Conservation (phyloP, 352 stramenopile species). For the Pythium monospermum region DNA sequence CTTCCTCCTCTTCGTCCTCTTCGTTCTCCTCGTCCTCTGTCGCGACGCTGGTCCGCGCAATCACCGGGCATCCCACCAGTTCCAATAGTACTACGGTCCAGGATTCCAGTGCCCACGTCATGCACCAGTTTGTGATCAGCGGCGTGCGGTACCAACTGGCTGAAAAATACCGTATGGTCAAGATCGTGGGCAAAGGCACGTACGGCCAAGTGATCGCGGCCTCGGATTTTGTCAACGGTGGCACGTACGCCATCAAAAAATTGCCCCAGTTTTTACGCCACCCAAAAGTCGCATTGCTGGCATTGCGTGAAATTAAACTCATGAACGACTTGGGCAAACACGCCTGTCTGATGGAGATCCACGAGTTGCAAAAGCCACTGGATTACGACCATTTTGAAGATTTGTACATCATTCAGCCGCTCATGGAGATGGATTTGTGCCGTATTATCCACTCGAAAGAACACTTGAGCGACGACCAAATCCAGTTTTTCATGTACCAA, state of each 20-base stretch:
- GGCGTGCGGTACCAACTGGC: constrained; percentile 81
- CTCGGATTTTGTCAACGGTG: constrained; percentile 78
- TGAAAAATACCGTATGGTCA: constrained; percentile 88
- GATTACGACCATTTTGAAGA: constrained; percentile 93
- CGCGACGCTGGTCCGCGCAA: constrained; percentile 13
- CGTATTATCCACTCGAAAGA: constrained; percentile 85
- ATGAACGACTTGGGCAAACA: constrained; percentile 82
- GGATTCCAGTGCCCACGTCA: constrained; percentile 59
- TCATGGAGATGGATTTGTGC: constrained; percentile 97
- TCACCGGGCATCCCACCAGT: constrained; percentile 15
- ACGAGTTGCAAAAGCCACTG: constrained; percentile 77
- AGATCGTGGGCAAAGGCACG: constrained; percentile 85
- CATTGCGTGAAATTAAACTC: constrained; percentile 84
- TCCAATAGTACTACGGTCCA: constrained; percentile 5
- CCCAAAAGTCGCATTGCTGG: constrained; percentile 78
- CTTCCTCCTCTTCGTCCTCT: constrained; percentile 2
- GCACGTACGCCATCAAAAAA: constrained; percentile 89
- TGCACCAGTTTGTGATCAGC: constrained; percentile 88
- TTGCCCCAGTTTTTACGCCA: constrained; percentile 80
- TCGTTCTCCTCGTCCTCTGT: constrained; percentile 13
- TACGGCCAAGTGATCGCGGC: constrained; percentile 89
- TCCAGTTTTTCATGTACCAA: constrained; percentile 97
- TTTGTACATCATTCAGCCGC: constrained; percentile 96
- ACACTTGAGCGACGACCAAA: constrained; percentile 91
- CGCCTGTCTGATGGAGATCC: constrained; percentile 74